phyloP scores from a whole-genome alignment of 2,329 filamentous ascomycete species.

The Clarireedia sp. region DNA sequence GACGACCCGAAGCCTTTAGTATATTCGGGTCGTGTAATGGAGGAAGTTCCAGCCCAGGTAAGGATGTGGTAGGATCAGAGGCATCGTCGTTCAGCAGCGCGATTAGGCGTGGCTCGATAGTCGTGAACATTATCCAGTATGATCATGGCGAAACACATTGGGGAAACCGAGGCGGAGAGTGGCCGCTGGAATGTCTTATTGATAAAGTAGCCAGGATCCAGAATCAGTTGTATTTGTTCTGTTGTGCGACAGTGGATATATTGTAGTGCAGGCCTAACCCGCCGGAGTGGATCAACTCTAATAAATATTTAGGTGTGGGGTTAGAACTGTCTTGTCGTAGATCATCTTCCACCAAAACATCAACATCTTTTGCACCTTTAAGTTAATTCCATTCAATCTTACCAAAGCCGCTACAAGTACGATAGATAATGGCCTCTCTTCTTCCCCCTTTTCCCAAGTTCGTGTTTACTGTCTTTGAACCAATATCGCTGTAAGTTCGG shows the following conservation, averaged over 20 bases:
- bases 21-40: conserved; percentile 43
- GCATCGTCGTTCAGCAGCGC: conserved; percentile 53
- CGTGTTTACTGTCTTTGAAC: conserved; percentile 52
- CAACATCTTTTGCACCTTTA: background rate
- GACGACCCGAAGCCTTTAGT: conserved; percentile 36
- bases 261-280: too few species aligned
- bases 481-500: conserved; percentile 15
- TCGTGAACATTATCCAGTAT: conserved; percentile 29
- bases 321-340: too few species aligned
- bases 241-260: too few species aligned
- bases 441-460: conserved; percentile 57
- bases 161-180: background rate
- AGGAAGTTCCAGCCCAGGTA: conserved; percentile 43
- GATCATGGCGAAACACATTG: conserved; percentile 4
- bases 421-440: conserved; percentile 47
- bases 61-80: conserved; percentile 26
- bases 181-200: too few species aligned
- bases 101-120: conserved; percentile 60
- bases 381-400: background rate
- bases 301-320: background rate
- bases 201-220: too few species aligned
- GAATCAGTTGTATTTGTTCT: too few species aligned
- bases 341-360: background rate
- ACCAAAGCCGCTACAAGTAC: background rate
- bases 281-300: background rate